Base-by-base conservation (phyloP, 148 eudicot genomes). In the Heliamphora exappendiculata region DNA sequence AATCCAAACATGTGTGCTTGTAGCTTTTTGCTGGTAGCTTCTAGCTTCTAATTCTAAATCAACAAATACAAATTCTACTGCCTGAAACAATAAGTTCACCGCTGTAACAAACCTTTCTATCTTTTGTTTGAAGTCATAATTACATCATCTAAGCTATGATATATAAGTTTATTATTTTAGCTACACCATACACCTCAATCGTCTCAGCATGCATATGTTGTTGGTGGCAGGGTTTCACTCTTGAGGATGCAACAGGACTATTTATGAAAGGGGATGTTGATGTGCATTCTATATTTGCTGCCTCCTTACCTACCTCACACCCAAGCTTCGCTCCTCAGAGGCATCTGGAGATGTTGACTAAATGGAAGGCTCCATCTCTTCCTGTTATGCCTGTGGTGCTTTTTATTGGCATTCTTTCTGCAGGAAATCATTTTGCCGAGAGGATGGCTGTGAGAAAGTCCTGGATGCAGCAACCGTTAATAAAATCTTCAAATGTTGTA, bases 401-500 rank as follows among this genome's bases (percentile, higher is more conserved):
- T 72, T 93, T 93, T 78, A 85, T 93, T 54, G 98, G 98, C 42
- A 79, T 93, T 72, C 93, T 93, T 70, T 93, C 98, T 13, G 98
- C 93, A 3, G 98, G 98, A 29, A 91, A 91, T 72, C 98, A 93
- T 82, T 93, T 93, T 87, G 94, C 94, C 9, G 98, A 93, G 79
- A 82, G 98, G 49, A 93, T 93, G 98, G 98, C 98, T 74, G 92
- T 89, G 57, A 87, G 98, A 81, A 93, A 85, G 71, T 93, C 98
- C 41, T 91, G 98, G 98, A 87, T 93, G 94, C 98, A 93, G 65
- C 92, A 93, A 67, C 80, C 73, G 78, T 89, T 93, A 28, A 86
- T 93, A 57, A 91, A 82, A 78, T 87, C 86, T 59, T 93, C 98
- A 1, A 81, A 82, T 70, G 96, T 88, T 53, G 93, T 93, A 10